Evolutionary conservation across 176 grass and related monocot species (phyloP).

Genomic region (Triticum monococcum): DNA sequence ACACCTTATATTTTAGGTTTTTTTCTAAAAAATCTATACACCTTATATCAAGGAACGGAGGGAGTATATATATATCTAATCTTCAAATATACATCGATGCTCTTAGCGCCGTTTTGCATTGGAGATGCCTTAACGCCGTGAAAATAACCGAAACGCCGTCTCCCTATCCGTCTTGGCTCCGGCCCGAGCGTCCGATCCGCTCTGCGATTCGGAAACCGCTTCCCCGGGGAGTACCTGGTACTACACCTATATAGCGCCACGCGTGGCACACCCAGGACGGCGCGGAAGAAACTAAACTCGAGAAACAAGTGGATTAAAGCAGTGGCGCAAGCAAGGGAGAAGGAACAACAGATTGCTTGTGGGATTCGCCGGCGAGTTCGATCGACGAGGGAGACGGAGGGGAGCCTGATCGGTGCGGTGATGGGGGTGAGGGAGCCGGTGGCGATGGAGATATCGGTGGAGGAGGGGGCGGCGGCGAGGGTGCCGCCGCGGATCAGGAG

Average conservation of each 20-base stretch:
- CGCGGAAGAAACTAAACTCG: slow-evolving; percentile 28
- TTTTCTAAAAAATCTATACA: too few relatives aligned
- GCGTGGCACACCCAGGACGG: not conserved
- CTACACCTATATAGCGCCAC: slow-evolving; percentile 7
- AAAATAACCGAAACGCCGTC: slow-evolving; percentile 16
- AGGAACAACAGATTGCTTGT: not conserved
- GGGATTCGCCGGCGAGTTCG: not conserved
- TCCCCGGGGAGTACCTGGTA: not conserved
- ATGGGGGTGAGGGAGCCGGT: slow-evolving; percentile 59
- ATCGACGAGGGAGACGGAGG: too few relatives aligned
- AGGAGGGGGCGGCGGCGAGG: slow-evolving; percentile 43
- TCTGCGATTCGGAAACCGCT: not conserved
- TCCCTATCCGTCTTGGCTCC: not conserved
- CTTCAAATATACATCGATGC: too few relatives aligned
- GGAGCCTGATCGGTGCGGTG: slow-evolving; percentile 35
- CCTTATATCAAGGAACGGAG: too few relatives aligned
- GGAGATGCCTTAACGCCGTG: not conserved
- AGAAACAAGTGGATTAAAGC: not conserved
- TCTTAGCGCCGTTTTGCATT: too few relatives aligned
- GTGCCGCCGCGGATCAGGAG: slow-evolving; percentile 71
- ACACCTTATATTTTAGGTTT: too few relatives aligned
- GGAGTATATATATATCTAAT: too few relatives aligned
- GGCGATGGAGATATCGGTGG: slow-evolving; percentile 75
- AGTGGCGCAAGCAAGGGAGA: not conserved
- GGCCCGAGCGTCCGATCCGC: slow-evolving; percentile 1